Percentiles rank a stretch among this genome's conserved stretches.
These are phyloP conservation scores for Fusarium neocosmosporiellum DNA, from an alignment of 2,329 filamentous ascomycete species.

Conservation along the genomic window DNA sequence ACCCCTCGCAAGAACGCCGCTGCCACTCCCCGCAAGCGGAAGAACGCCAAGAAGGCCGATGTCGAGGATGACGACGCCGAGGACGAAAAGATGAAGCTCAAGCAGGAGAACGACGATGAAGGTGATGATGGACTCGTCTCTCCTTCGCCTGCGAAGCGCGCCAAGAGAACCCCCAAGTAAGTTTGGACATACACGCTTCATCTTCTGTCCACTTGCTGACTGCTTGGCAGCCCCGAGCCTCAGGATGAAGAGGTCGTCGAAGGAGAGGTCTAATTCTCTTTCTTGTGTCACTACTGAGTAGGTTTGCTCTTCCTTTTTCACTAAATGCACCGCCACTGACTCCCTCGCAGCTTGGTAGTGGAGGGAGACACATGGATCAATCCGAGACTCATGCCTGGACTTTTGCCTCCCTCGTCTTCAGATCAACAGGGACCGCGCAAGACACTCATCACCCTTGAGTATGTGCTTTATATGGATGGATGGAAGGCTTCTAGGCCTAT, in stretches of 20 bases:
- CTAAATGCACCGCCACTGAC: neutral
- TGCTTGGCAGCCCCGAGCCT: slow-evolving; percentile 23
- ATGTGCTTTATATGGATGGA: neutral
- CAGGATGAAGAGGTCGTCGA: slow-evolving; percentile 6
- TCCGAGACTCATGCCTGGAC: neutral
- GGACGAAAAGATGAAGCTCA: slow-evolving; percentile 41
- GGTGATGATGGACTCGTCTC: slow-evolving; percentile 1
- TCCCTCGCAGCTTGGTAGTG: neutral
- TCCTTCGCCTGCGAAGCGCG: slow-evolving; percentile 40
- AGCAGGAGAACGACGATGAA: slow-evolving; percentile 38
- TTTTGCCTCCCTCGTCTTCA: neutral
- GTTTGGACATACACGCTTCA: neutral
- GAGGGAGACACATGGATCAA: neutral
- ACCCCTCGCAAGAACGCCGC: slow-evolving; percentile 42
- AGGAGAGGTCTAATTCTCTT: slow-evolving; percentile 14
- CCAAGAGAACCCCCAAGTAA: slow-evolving; percentile 35
- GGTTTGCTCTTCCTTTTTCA: neutral
- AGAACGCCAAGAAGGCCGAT: slow-evolving; percentile 38
- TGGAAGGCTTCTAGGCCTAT: slow-evolving; percentile 6
- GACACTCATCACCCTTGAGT: neutral
- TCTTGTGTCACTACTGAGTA: neutral
- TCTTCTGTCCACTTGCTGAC: slow-evolving; percentile 3
- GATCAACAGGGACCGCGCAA: neutral
- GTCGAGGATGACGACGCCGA: slow-evolving; percentile 39
- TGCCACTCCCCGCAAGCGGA: slow-evolving; percentile 46